Conservation (phyloP, 257 asterid species). For the Lavandula angustifolia region DNA sequence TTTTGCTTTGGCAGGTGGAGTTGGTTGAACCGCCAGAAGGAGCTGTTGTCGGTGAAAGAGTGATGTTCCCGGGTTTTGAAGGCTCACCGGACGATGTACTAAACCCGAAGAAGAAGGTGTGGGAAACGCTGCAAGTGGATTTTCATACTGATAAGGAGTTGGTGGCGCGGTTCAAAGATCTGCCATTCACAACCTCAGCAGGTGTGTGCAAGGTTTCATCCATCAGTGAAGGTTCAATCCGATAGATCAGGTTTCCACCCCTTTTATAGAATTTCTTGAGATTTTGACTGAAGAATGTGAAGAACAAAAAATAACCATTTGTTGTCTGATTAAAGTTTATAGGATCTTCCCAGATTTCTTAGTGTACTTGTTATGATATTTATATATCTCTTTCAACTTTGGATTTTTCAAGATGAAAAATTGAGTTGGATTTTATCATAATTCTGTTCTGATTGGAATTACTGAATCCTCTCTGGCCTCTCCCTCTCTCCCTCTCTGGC, state of each 20-base stretch:
- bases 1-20: slow-evolving; percentile 63
- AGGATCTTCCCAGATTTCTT: background rate
- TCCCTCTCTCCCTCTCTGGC: too few species aligned
- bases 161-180: slow-evolving; percentile 74
- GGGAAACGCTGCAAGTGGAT: slow-evolving; percentile 90
- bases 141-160: slow-evolving; percentile 63
- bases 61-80: slow-evolving; percentile 64
- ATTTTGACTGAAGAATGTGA: slow-evolving; percentile 26
- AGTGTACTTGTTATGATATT: background rate
- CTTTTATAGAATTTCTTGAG: background rate
- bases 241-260: slow-evolving; percentile 36
- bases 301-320: too few species aligned
- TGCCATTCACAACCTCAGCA: slow-evolving; percentile 82
- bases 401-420: background rate
- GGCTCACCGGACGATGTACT: slow-evolving; percentile 71
- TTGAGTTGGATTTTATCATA: background rate
- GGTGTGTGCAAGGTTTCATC: slow-evolving; percentile 86
- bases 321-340: slow-evolving; percentile 19
- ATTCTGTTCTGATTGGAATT: background rate
- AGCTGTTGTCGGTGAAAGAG: slow-evolving; percentile 76
- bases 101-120: slow-evolving; percentile 90
- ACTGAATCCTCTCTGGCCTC: too few species aligned
- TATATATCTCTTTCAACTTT: background rate
- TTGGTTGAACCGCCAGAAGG: slow-evolving; percentile 84
- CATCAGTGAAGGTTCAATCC: slow-evolving; percentile 63